phyloP scores from a whole-genome alignment of 306 rosid genomes.

The Medicago lupulina region DNA sequence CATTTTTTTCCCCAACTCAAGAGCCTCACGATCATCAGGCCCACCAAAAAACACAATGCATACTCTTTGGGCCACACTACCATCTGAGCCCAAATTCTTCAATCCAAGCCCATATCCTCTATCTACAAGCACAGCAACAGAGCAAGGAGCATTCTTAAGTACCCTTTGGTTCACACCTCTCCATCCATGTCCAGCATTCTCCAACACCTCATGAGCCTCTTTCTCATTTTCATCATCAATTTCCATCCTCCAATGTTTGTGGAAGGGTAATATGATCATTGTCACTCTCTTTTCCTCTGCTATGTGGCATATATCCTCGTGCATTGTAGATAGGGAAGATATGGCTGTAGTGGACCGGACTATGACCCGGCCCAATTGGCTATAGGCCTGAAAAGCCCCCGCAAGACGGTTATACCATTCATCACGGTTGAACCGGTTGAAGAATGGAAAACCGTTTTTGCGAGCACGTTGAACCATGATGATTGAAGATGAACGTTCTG shows the following conservation, averaged over 20 bases:
- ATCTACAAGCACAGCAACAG: constrained; percentile 75
- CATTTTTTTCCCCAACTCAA: constrained; percentile 70
- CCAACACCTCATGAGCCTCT: constrained; percentile 35
- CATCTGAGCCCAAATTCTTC: constrained; percentile 37
- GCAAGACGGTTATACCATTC: constrained; percentile 57
- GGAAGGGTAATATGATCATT: constrained; percentile 77
- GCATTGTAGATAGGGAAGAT: constrained; percentile 74
- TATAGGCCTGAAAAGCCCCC: constrained; percentile 64
- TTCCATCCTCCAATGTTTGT: constrained; percentile 61
- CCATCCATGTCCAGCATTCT: constrained; percentile 73
- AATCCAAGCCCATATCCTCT: constrained; percentile 58
- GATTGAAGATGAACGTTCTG: constrained; percentile 81
- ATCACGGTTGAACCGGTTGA: constrained; percentile 48
- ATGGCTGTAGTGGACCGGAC: constrained; percentile 74
- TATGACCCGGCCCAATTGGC: constrained; percentile 63
- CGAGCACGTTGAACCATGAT: constrained; percentile 65
- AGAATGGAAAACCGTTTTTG: constrained; percentile 78
- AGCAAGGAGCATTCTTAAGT: constrained; percentile 72
- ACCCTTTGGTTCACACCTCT: constrained; percentile 75
- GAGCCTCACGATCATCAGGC: constrained; percentile 81
- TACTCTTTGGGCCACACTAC: constrained; percentile 32
- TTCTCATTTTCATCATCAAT: constrained; percentile 2
- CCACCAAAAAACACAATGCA: constrained; percentile 83
- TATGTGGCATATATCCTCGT: constrained; percentile 77
- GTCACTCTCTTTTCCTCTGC: constrained; percentile 75